Evolutionary conservation across 805 yeast genomes (phyloP).

Genomic region (Metschnikowia shivogae): DNA sequence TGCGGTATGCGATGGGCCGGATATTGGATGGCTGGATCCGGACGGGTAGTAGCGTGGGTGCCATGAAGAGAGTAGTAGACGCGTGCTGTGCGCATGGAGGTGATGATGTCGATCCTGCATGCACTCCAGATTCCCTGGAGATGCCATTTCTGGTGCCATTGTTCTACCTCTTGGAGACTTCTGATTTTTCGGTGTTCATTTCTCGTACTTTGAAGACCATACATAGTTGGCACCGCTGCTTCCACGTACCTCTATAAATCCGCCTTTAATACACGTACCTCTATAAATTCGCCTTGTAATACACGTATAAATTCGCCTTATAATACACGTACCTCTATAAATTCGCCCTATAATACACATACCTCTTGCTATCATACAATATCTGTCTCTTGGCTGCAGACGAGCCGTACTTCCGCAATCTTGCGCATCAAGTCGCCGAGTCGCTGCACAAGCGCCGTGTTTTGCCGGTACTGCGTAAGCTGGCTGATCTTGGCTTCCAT

Average conservation of each 20-base stretch:
- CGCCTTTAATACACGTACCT: background rate
- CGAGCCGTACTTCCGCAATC: background rate
- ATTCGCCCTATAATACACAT: background rate
- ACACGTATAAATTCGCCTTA: no score
- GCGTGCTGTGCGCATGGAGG: background rate
- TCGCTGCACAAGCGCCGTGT: constrained; percentile 1
- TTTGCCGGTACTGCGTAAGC: background rate
- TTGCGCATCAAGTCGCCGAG: background rate
- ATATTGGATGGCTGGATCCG: constrained; percentile 74
- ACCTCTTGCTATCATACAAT: no score
- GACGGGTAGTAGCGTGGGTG: constrained; percentile 54
- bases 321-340: background rate
- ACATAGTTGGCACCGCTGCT: no score
- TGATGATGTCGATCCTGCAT: no score
- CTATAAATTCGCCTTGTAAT: background rate
- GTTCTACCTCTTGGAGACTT: no score
- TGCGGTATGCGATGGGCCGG: constrained; percentile 87
- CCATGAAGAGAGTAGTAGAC: constrained; percentile 2
- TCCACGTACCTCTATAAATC: no score
- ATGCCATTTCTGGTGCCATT: no score
- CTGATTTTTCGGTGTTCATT: no score
- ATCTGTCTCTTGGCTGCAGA: background rate
- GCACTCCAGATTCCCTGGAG: no score
- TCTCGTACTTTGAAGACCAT: no score
- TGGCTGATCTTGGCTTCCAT: background rate